These are phyloP conservation scores for Melastoma candidum DNA, from an alignment of 441 rosid genomes.

Conservation along the genomic window DNA sequence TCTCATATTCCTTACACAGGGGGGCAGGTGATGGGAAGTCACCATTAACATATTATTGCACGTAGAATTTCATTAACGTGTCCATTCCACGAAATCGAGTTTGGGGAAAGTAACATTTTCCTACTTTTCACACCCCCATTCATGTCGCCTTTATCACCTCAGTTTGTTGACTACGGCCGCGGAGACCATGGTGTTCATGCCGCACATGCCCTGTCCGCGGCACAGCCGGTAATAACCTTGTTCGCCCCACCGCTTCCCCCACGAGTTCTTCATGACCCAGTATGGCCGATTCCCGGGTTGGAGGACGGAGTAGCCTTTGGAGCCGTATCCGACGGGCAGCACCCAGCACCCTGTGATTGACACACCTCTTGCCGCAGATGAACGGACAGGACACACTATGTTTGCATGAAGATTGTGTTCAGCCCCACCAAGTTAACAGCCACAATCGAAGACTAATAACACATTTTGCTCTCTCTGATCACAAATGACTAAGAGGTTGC, in stretches of 20 bases:
- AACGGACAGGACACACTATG: conserved; percentile 84
- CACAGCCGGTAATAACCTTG: conserved; percentile 72
- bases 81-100: too few species aligned
- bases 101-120: too few species aligned
- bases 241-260: conserved; percentile 84
- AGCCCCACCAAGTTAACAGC: conserved; percentile 37
- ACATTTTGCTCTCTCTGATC: too few species aligned
- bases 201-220: conserved; percentile 63
- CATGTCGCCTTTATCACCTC: too few species aligned
- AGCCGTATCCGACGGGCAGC: conserved; percentile 64
- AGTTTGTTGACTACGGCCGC: conserved; percentile 30
- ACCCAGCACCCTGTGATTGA: conserved; percentile 53
- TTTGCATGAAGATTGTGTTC: conserved; percentile 79
- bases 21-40: too few species aligned
- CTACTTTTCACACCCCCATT: too few species aligned
- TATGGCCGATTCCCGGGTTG: conserved; percentile 54
- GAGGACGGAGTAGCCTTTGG: conserved; percentile 64
- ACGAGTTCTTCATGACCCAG: conserved; percentile 86
- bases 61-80: too few species aligned
- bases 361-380: conserved; percentile 54
- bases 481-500: neutral
- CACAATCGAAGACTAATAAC: neutral
- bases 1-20: too few species aligned
- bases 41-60: too few species aligned
- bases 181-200: conserved; percentile 76